Base-by-base conservation (phyloP, 2,329 filamentous ascomycete genomes). In the Paracoccidioides lutzii region DNA sequence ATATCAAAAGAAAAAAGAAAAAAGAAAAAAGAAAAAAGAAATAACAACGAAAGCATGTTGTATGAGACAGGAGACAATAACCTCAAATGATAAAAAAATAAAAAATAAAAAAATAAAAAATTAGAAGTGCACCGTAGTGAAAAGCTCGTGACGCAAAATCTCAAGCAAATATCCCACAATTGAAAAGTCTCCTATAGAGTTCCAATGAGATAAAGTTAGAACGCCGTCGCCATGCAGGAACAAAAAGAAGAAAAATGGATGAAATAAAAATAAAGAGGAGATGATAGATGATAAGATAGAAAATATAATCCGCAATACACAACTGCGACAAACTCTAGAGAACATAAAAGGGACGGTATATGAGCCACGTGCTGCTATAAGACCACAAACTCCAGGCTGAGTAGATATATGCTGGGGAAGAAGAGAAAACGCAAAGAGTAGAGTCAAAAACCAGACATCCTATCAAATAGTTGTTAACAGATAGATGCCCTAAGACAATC, bases 221-320 rank as follows among this genome's bases (percentile, higher is more conserved):
- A 52, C 50, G 42, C 50, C 50, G 50, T 52, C 50, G 50, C 50
- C 38, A 52, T 52, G 50, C 50, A 35, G 22, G 10, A 42, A 42
- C 12, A 15, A 35, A 15, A 14, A 48, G 45, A 33, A 15, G 22
- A 15, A 22, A 40, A 40, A 28, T 44, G 15, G 10, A 15, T n/a
- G 22, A 15, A 15, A 15, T 14, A 44, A 22, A 51, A 40, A 28
- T 15, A 28, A 30, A 6, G 35, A 32, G 4, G 40, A n/a, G n/a
- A 41, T 12, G 35, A 8, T 33, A 40, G 5, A 30, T 12, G 32
- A 5, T 30, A 32, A 30, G 28, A 14, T 44, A 44, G 30, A 44
- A 28, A 15, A 8, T 4, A 38, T 38, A 38, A 38, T 14, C 15
- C 15, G 15, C 33, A 32, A 50, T 15, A 28, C 33, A 50, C 12